Conservation (phyloP, 1,284 basidiomycete genomes). For the Amylostereum chailletii region DNA sequence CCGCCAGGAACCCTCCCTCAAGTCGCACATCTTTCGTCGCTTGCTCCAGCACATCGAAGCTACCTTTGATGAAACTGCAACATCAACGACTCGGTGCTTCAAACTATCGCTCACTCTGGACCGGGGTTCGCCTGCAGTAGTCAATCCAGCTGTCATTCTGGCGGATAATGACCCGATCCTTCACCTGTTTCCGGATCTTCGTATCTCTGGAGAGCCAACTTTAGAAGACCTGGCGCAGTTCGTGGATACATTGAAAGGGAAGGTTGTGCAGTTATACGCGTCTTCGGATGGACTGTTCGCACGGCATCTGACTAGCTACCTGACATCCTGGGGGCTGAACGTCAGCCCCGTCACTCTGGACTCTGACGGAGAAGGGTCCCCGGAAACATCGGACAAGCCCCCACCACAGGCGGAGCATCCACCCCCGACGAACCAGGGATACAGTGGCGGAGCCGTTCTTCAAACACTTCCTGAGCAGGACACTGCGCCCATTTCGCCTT, state of each 20-base stretch:
- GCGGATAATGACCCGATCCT: conserved; percentile 38
- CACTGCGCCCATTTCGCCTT: conserved; percentile 4
- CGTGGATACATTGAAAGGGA: conserved; percentile 73
- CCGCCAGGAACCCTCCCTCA: conserved; percentile 48
- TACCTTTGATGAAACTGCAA: conserved; percentile 40
- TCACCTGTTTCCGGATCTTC: conserved; percentile 32
- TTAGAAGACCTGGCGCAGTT: conserved; percentile 72
- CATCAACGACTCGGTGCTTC: conserved; percentile 37
- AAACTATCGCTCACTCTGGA: conserved; percentile 48
- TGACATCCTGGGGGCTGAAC: conserved; percentile 92
- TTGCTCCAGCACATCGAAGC: conserved; percentile 64
- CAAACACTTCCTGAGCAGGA: conserved; percentile 12
- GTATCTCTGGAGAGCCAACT: conserved; percentile 61
- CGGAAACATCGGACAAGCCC: conserved; percentile 8
- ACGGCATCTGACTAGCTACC: conserved; percentile 82
- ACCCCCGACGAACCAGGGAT: conserved; percentile 6
- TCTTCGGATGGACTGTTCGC: conserved; percentile 80
- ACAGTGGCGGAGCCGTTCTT: conserved; percentile 8
- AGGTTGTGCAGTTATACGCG: conserved; percentile 76
- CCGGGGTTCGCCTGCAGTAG: conserved; percentile 35
- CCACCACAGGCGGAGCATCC: conserved; percentile 6
- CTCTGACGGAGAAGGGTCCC: conserved; percentile 34
- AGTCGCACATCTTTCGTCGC: conserved; percentile 53
- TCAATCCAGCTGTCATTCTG: conserved; percentile 22
- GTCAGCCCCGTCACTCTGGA: conserved; percentile 74